A percentile compares a stretch with the other conserved stretches of the same genome.
phyloP scores from a whole-genome alignment of 2,329 filamentous ascomycete species.

The Colletotrichum theobromicola region DNA sequence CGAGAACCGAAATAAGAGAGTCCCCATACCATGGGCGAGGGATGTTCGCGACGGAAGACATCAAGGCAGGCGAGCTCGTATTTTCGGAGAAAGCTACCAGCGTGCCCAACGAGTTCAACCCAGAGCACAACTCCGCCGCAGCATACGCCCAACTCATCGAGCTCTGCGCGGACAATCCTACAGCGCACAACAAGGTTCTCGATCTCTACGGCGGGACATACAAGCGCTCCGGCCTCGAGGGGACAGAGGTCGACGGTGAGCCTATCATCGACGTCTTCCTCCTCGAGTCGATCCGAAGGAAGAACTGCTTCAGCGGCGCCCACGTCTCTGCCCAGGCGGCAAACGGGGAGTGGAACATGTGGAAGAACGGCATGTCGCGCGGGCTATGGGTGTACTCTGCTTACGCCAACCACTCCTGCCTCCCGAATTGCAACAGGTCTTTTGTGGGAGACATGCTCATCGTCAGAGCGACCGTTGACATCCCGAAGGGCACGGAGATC shows the following conservation, averaged over 20 bases:
- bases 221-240: slow-evolving; percentile 33
- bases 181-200: slow-evolving; percentile 35
- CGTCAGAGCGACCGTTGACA: slow-evolving; percentile 40
- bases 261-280: slow-evolving; percentile 43
- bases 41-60: slow-evolving; percentile 42
- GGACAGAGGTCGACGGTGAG: slow-evolving; percentile 35
- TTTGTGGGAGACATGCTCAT: slow-evolving; percentile 39
- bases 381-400: slow-evolving; percentile 39
- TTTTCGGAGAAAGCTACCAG: slow-evolving; percentile 47
- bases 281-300: slow-evolving; percentile 43
- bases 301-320: slow-evolving; percentile 43
- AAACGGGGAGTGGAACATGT: slow-evolving; percentile 25
- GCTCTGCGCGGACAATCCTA: slow-evolving; percentile 44
- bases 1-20: slow-evolving; percentile 33
- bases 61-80: slow-evolving; percentile 44
- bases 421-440: slow-evolving; percentile 33
- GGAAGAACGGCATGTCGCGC: slow-evolving; percentile 24
- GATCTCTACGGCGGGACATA: slow-evolving; percentile 40
- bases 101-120: slow-evolving; percentile 47
- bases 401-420: slow-evolving; percentile 43
- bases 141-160: slow-evolving; percentile 45
- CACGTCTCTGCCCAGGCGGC: slow-evolving; percentile 35
- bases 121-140: slow-evolving; percentile 43
- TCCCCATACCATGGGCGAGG: slow-evolving; percentile 43
- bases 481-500: slow-evolving; percentile 41